Conservation (phyloP, 495 filamentous ascomycete genomes). For the Lentithecium fluviatile region DNA sequence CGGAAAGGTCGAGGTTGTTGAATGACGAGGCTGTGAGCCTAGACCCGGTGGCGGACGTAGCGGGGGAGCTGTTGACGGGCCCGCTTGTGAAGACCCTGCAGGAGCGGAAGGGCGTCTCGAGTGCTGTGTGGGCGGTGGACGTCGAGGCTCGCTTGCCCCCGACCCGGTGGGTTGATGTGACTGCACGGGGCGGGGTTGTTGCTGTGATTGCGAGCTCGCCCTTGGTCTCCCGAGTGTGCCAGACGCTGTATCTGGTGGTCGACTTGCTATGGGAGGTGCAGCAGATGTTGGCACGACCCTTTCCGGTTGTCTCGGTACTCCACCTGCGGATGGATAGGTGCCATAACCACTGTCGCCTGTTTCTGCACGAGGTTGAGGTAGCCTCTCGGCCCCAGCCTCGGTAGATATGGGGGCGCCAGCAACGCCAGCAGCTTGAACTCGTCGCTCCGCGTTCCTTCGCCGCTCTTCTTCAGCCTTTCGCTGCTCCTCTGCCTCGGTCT, state of each 20-base stretch:
- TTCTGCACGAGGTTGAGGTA: constrained; percentile 14
- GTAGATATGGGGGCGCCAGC: constrained; percentile 29
- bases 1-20: constrained; percentile 63
- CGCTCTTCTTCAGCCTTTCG: constrained; percentile 39
- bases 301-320: constrained; percentile 25
- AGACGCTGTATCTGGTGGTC: constrained; percentile 23
- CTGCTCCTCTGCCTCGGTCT: constrained; percentile 24
- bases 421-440: constrained; percentile 41
- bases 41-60: constrained; percentile 12
- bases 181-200: constrained; percentile 36
- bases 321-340: constrained; percentile 6
- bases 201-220: constrained; percentile 35
- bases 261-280: constrained; percentile 16
- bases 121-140: constrained; percentile 31
- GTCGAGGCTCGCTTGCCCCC: constrained; percentile 27
- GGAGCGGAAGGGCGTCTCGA: constrained; percentile 21
- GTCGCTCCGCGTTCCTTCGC: constrained; percentile 42
- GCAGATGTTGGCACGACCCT: constrained; percentile 16
- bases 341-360: constrained; percentile 13
- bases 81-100: constrained; percentile 22
- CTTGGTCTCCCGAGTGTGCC: constrained; percentile 29
- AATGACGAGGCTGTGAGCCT: constrained; percentile 21
- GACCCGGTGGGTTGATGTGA: constrained; percentile 23
- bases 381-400: constrained; percentile 12
- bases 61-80: constrained; percentile 15